Conservation (phyloP, 768 basidiomycete genomes). For the Podaxis pistillaris region DNA sequence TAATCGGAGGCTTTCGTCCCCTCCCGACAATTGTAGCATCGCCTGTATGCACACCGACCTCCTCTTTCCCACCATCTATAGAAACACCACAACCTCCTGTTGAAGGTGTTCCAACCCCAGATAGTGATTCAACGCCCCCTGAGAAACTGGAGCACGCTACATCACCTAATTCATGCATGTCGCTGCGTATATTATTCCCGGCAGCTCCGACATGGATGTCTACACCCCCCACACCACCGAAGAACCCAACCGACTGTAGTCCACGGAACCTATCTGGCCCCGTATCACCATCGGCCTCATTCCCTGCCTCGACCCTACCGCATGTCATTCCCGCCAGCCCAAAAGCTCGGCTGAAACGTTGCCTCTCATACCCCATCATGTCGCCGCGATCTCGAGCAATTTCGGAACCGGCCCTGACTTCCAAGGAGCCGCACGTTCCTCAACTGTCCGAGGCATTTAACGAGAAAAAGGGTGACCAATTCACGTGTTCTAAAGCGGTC, state of each 20-base stretch:
- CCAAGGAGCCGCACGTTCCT: neutral
- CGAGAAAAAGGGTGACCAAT: neutral
- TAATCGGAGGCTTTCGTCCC: slow-evolving; percentile 41
- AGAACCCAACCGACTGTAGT: slow-evolving; percentile 35
- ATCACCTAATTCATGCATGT: slow-evolving; percentile 21
- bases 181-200: slow-evolving; percentile 21
- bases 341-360: slow-evolving; percentile 32
- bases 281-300: slow-evolving; percentile 44
- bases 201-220: slow-evolving; percentile 54
- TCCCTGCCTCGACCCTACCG: slow-evolving; percentile 38
- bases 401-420: slow-evolving; percentile 17
- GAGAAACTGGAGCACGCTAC: neutral
- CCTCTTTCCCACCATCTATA: slow-evolving; percentile 28
- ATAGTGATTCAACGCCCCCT: slow-evolving; percentile 19
- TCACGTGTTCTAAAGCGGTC: slow-evolving; percentile 24
- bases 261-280: slow-evolving; percentile 30
- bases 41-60: slow-evolving; percentile 51
- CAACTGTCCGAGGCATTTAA: neutral
- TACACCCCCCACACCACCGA: slow-evolving; percentile 57
- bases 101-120: slow-evolving; percentile 14
- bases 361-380: slow-evolving; percentile 41
- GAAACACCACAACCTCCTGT: slow-evolving; percentile 17
- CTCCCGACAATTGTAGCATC: slow-evolving; percentile 61
- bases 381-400: slow-evolving; percentile 21
- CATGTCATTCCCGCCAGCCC: slow-evolving; percentile 23